phyloP scores from a whole-genome alignment of 495 filamentous ascomycete genomes.

The Aspergillus affinis region DNA sequence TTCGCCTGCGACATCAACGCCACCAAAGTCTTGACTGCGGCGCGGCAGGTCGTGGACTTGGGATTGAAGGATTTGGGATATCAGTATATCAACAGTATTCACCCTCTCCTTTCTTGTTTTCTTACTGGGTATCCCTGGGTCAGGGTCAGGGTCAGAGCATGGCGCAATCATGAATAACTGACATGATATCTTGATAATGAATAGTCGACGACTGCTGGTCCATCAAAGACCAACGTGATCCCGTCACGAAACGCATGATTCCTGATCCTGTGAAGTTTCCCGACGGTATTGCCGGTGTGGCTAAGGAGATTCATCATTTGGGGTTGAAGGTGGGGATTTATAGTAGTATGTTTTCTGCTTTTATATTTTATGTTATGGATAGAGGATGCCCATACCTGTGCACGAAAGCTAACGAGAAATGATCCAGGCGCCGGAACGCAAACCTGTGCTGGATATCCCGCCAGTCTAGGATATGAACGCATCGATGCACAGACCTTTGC shows the following conservation, averaged over 20 bases:
- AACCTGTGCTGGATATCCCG: constrained; percentile 65
- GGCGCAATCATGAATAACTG: not conserved
- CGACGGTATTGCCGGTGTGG: constrained; percentile 58
- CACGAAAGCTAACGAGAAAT: not conserved
- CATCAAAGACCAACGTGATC: constrained; percentile 46
- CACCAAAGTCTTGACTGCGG: constrained; percentile 50
- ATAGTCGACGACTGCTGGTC: constrained; percentile 65
- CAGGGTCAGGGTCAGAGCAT: no score
- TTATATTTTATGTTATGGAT: not conserved
- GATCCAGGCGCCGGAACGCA: constrained; percentile 52
- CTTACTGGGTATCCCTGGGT: no score
- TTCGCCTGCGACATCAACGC: constrained; percentile 58
- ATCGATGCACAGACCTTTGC: constrained; percentile 63
- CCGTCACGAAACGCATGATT: constrained; percentile 47
- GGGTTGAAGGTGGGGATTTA: constrained; percentile 70
- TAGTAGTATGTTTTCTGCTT: constrained; percentile 33
- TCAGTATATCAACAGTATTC: constrained; percentile 58
- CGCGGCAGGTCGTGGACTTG: constrained; percentile 46
- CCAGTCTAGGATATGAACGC: constrained; percentile 58
- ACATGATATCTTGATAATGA: not conserved
- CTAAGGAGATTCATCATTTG: constrained; percentile 56
- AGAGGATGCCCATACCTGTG: not conserved
- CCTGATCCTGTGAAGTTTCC: constrained; percentile 61
- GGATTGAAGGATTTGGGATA: constrained; percentile 66
- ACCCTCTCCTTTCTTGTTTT: constrained; percentile 41